Conservation (phyloP, 2,329 filamentous ascomycete genomes). For the Paracoccidioides brasiliensis region DNA sequence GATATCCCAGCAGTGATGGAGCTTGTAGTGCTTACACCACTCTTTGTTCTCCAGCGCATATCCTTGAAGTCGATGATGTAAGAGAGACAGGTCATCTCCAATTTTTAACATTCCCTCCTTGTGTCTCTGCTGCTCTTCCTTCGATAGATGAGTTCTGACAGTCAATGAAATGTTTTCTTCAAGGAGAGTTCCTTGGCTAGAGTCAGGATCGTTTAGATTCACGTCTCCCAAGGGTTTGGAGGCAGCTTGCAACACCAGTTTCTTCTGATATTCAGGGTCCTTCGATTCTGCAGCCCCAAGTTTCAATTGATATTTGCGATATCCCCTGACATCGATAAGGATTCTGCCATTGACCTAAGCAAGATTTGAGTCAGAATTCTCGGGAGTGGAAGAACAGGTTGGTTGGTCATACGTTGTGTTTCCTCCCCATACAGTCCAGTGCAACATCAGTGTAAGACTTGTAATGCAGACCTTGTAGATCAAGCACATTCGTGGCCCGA, state of each 20-base stretch:
- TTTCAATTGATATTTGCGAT: slow-evolving; percentile 31
- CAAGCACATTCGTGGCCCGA: slow-evolving; percentile 30
- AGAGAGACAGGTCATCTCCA: slow-evolving; percentile 27
- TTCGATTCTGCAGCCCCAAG: not conserved
- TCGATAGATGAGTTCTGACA: not conserved
- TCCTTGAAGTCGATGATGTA: slow-evolving; percentile 32
- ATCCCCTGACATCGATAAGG: slow-evolving; percentile 31
- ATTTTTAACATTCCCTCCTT: slow-evolving; percentile 28
- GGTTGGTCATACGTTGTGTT: not conserved
- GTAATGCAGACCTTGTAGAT: slow-evolving; percentile 32
- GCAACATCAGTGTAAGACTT: slow-evolving; percentile 33
- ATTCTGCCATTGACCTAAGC: slow-evolving; percentile 32
- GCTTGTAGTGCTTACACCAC: slow-evolving; percentile 27
- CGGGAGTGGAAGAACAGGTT: not conserved
- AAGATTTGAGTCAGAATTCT: slow-evolving; percentile 11
- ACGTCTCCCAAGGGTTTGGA: not conserved
- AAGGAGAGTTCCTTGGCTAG: not conserved
- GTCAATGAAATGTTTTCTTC: not conserved
- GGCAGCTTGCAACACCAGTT: not conserved
- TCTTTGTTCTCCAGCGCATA: slow-evolving; percentile 33
- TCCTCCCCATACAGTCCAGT: slow-evolving; percentile 12
- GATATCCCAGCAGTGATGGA: not conserved
- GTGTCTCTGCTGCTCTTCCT: slow-evolving; percentile 25
- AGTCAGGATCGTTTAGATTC: not conserved
- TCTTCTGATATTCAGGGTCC: not conserved